A percentile compares a stretch with the other conserved stretches of the same genome.
These are phyloP conservation scores for Lycium ferocissimum DNA, from an alignment of 257 asterid species.

Conservation along the genomic window DNA sequence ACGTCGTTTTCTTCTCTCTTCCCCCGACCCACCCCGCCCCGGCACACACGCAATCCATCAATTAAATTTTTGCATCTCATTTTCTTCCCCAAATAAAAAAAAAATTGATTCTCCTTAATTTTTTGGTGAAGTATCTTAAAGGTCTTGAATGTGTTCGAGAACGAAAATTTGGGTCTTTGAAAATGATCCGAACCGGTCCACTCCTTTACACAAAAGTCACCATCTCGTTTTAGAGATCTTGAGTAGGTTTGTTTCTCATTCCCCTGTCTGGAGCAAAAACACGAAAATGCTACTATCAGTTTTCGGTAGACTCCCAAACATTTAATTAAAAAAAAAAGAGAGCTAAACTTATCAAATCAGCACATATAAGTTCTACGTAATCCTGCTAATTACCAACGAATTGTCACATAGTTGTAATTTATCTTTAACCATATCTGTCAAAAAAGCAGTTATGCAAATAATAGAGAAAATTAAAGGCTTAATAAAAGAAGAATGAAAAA, in stretches of 20 bases:
- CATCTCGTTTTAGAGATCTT: slow-evolving; percentile 35
- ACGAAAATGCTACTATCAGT: slow-evolving; percentile 31
- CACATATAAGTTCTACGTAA: not conserved
- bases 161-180: slow-evolving; percentile 8
- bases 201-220: slow-evolving; percentile 27
- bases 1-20: not conserved
- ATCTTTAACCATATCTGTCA: not conserved
- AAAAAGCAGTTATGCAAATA: not conserved
- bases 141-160: not conserved
- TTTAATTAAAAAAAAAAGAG: not conserved
- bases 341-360: not conserved
- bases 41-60: not conserved
- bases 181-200: slow-evolving; percentile 31
- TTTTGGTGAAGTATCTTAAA: not conserved
- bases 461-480: not conserved
- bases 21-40: not conserved
- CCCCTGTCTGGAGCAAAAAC: slow-evolving; percentile 32
- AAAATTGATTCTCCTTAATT: not conserved
- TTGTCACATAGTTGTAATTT: not conserved
- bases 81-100: not conserved
- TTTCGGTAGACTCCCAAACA: not conserved
- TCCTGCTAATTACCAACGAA: not conserved
- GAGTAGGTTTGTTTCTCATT: slow-evolving; percentile 31
- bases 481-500: not conserved
- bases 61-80: not conserved